phyloP scores from a whole-genome alignment of 139 green algal species.

The Haematococcus sp. region DNA sequence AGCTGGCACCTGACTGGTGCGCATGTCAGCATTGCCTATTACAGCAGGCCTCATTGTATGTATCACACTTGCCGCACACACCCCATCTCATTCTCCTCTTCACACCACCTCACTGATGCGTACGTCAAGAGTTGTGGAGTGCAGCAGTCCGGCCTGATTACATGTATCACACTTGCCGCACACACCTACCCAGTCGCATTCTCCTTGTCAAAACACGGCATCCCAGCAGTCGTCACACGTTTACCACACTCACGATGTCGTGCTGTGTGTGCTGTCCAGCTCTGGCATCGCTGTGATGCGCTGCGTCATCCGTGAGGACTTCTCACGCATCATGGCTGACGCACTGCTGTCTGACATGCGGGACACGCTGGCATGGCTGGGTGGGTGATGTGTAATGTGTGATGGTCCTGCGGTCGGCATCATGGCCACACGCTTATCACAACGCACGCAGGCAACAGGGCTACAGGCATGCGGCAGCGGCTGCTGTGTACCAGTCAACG shows the following conservation, averaged over 20 bases:
- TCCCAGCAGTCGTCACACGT: too few relatives aligned
- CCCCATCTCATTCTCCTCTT: conserved; percentile 6
- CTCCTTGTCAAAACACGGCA: background rate
- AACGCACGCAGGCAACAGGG: too few relatives aligned
- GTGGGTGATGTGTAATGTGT: background rate
- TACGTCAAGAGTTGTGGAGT: too few relatives aligned
- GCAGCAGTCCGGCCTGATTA: background rate
- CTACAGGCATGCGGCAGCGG: too few relatives aligned
- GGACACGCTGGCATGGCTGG: conserved; percentile 46
- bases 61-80: background rate
- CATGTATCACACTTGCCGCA: background rate
- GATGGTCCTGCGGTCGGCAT: too few relatives aligned
- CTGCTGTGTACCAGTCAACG: too few relatives aligned
- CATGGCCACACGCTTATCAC: too few relatives aligned
- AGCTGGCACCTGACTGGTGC: conserved; percentile 46
- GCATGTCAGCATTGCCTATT: background rate
- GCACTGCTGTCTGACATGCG: conserved; percentile 47
- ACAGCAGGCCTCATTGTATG: too few relatives aligned
- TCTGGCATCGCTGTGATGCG: conserved; percentile 20
- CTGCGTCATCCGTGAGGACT: conserved; percentile 45
- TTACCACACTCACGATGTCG: too few relatives aligned
- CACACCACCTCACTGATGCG: too few relatives aligned
- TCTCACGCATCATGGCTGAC: conserved; percentile 38
- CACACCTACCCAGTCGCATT: conserved; percentile 8
- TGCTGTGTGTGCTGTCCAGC: background rate